These are phyloP conservation scores for Phylloporus arenicola DNA, from an alignment of 768 basidiomycete genomes.

Conservation along the genomic window DNA sequence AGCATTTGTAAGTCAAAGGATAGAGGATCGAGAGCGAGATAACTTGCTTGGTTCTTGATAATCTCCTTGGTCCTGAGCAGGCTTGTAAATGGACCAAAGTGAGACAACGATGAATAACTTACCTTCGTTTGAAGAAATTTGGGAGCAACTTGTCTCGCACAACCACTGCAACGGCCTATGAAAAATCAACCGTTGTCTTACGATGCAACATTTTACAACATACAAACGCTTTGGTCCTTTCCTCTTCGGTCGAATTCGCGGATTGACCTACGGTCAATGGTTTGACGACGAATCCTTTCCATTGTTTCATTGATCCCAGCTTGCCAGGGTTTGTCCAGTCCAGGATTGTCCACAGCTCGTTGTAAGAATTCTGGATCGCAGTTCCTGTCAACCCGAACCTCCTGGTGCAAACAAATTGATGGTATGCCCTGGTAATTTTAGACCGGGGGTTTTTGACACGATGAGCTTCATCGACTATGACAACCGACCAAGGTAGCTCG, in stretches of 20 bases:
- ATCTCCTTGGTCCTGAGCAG: conserved; percentile 64
- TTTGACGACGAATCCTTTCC: conserved; percentile 65
- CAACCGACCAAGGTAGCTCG: conserved; percentile 61
- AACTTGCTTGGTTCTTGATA: conserved; percentile 57
- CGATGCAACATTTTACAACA: conserved; percentile 9
- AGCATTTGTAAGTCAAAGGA: background rate
- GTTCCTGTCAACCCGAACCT: conserved; percentile 87
- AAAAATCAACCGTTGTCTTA: background rate
- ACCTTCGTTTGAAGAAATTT: conserved; percentile 79
- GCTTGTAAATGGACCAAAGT: background rate
- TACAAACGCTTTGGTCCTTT: conserved; percentile 52
- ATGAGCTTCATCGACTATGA: conserved; percentile 89
- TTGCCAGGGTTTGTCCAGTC: conserved; percentile 87
- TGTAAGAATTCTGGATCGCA: conserved; percentile 83
- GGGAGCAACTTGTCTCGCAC: conserved; percentile 71
- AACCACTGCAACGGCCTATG: conserved; percentile 52
- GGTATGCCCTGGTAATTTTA: conserved; percentile 61
- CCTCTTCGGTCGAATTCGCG: conserved; percentile 54
- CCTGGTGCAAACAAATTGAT: conserved; percentile 56
- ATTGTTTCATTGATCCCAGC: conserved; percentile 69
- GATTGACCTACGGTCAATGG: conserved; percentile 70
- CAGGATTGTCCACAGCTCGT: conserved; percentile 87
- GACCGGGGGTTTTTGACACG: conserved; percentile 75
- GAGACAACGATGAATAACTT: conserved; percentile 1
- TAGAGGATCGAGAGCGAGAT: background rate